phyloP scores from a whole-genome alignment of 1,139 yeast species.

The Candida tunisiensis region DNA sequence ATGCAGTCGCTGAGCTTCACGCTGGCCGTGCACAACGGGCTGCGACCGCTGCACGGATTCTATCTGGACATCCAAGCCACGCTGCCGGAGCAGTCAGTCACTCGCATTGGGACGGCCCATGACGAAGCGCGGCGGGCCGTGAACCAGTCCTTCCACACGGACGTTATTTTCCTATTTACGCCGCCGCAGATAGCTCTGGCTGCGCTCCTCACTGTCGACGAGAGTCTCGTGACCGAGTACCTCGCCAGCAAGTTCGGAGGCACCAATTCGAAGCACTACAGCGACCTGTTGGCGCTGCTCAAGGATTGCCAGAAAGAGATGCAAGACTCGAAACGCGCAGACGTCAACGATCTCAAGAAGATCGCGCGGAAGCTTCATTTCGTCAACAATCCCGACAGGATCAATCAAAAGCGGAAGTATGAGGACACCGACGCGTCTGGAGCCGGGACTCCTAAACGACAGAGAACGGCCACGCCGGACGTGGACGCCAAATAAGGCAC shows the following conservation, averaged over 20 bases:
- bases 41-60: conserved; percentile 78
- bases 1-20: conserved; percentile 66
- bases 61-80: conserved; percentile 72
- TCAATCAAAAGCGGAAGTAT: too few species aligned
- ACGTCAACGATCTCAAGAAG: too few species aligned
- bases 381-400: too few species aligned
- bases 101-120: conserved; percentile 25
- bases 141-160: conserved; percentile 52
- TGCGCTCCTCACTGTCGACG: conserved; percentile 53
- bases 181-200: conserved; percentile 96
- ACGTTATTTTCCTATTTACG: conserved; percentile 58
- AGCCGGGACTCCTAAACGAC: too few species aligned
- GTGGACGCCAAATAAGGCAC: too few species aligned
- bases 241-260: conserved; percentile 36
- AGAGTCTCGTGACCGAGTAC: conserved; percentile 47
- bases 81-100: conserved; percentile 14
- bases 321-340: too few species aligned
- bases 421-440: too few species aligned
- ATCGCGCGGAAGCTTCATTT: too few species aligned
- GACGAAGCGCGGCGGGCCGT: conserved; percentile 53
- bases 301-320: too few species aligned
- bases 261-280: neutral
- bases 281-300: conserved; percentile 1
- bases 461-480: too few species aligned
- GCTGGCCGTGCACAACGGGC: conserved; percentile 74